These are phyloP conservation scores for Meyerozyma sp. DNA, from an alignment of 1,139 yeast species.

Conservation along the genomic window DNA sequence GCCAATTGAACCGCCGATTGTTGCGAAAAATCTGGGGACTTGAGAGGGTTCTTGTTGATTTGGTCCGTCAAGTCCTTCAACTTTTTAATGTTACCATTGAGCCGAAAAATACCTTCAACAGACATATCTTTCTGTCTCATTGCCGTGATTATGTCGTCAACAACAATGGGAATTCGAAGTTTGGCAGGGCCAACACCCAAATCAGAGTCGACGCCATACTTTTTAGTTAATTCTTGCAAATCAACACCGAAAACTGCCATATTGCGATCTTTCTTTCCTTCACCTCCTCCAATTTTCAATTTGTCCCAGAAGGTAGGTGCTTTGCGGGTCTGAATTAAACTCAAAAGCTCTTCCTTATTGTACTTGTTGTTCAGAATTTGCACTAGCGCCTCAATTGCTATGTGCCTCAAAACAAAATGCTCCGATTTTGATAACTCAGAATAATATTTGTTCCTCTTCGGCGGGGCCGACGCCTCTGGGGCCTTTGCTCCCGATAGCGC, in stretches of 20 bases:
- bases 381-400: constrained; percentile 61
- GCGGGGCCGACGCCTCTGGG: constrained; percentile 2
- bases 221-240: constrained; percentile 61
- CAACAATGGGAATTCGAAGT: constrained; percentile 75
- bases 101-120: constrained; percentile 92
- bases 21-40: constrained; percentile 63
- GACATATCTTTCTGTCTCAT: constrained; percentile 92
- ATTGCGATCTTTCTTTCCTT: constrained; percentile 21
- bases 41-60: constrained; percentile 71
- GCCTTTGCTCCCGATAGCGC: constrained; percentile 11
- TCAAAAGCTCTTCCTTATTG: constrained; percentile 47
- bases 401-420: constrained; percentile 57
- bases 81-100: constrained; percentile 90
- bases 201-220: constrained; percentile 82
- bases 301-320: constrained; percentile 75
- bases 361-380: constrained; percentile 30
- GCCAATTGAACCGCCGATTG: constrained; percentile 93
- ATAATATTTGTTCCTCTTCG: constrained; percentile 43
- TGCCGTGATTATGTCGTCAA: constrained; percentile 82
- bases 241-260: constrained; percentile 72
- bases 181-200: constrained; percentile 82
- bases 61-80: constrained; percentile 69
- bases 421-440: constrained; percentile 67
- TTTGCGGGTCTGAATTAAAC: constrained; percentile 54
- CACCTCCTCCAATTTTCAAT: constrained; percentile 33